These are phyloP conservation scores for Nemania serpens DNA, from an alignment of 2,329 filamentous ascomycete species.

Conservation along the genomic window DNA sequence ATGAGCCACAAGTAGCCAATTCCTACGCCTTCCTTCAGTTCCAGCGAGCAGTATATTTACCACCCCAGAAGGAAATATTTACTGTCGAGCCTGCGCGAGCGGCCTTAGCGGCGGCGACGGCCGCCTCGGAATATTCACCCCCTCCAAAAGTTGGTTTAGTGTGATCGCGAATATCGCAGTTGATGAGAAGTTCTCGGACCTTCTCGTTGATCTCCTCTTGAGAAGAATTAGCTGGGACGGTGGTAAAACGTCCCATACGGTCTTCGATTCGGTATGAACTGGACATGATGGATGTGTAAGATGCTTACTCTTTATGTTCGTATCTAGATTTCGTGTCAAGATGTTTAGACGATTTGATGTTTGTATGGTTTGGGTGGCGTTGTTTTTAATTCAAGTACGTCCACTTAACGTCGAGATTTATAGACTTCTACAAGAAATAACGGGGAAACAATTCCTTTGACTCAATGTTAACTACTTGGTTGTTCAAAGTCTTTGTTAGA, in stretches of 20 bases:
- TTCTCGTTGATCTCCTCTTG: background rate
- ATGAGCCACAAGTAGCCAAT: background rate
- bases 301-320: too few species aligned
- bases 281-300: background rate
- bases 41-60: background rate
- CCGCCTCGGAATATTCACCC: conserved; percentile 3
- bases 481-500: too few species aligned
- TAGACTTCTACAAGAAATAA: background rate
- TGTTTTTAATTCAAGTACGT: background rate
- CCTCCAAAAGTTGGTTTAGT: background rate
- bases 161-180: background rate
- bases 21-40: background rate
- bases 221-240: background rate
- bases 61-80: background rate
- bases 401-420: background rate
- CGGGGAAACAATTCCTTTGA: background rate
- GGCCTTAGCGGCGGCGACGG: background rate
- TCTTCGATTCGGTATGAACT: background rate
- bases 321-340: background rate
- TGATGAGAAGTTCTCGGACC: conserved; percentile 1
- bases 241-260: background rate
- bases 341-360: background rate
- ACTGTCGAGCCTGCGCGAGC: background rate
- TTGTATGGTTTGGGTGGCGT: background rate
- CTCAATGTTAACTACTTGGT: background rate